Evolutionary conservation across 441 rosid genomes (phyloP), one percentile per base, ranked within the genome.

Genomic region (Corymbia calophylla): DNA sequence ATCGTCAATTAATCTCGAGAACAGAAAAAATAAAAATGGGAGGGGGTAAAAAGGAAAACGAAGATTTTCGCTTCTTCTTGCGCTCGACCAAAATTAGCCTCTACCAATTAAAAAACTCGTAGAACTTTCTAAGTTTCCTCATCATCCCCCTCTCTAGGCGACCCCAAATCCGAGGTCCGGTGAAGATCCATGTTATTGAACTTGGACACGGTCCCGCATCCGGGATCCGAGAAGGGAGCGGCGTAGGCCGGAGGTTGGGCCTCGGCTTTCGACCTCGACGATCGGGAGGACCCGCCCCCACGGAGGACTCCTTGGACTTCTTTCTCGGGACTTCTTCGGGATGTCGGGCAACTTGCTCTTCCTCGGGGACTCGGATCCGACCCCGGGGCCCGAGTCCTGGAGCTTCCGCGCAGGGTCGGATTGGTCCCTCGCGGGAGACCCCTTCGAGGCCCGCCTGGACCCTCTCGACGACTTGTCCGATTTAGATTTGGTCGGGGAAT

Each of bases 321-420:
- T 94, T 95, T 47, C 97, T 91, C 97, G 88, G 32, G 92, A 53
- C 87, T 91, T 96, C 89, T 92, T 95, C 7, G 96, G 94, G 39
- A 92, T 87, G 53, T 92, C 95, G 47, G 94, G 91, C 56, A 88
- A 88, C n/a, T 66, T 66, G 87, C 82, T 93, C 84, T 85, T 68
- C 14, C 93, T 89, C 12, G 90, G 53, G 5, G 93, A 62, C 15
- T 92, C 93, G 19, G 73, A 86, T 4, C 88, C 93, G 17, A 51
- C 51, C 13, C 84, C 53, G 8, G 48, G 84, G 53, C 84, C 13
- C 6, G n/a, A 77, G 84, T 77, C 84, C 53, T 77, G 84, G 84
- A 77, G 84, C 14, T 44, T 73, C 84, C 84, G 18, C 53, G 7
- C 3, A 0, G 84, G 84, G 51, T 77, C 53, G 51, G 84, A 13